Conservation (phyloP, 331 rosid genomes). For the Rosa hybrid region DNA sequence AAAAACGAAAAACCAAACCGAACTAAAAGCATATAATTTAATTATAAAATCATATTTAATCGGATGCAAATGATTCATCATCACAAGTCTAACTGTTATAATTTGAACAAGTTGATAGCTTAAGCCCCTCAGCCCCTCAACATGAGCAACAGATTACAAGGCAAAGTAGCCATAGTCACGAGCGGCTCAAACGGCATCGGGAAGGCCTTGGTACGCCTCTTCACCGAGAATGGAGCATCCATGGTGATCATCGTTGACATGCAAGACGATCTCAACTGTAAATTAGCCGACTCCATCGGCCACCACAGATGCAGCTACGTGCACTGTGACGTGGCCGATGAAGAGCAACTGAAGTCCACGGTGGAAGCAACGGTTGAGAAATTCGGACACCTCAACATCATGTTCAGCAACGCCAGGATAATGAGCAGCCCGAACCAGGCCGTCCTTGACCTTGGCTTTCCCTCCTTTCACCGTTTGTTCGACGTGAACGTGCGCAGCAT, state of each 20-base stretch:
- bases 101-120: neutral
- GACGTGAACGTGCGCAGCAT: conserved; percentile 39
- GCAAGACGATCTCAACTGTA: conserved; percentile 51
- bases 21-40: too few species aligned
- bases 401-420: conserved; percentile 64
- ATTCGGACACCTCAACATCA: conserved; percentile 45
- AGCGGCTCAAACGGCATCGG: conserved; percentile 52
- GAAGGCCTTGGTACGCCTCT: conserved; percentile 35
- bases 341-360: conserved; percentile 36
- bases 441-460: conserved; percentile 41
- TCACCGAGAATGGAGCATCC: conserved; percentile 42
- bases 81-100: too few species aligned
- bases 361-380: conserved; percentile 40
- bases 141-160: conserved; percentile 20
- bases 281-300: conserved; percentile 52
- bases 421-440: conserved; percentile 16
- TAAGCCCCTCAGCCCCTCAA: neutral
- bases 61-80: too few species aligned
- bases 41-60: too few species aligned
- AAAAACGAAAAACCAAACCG: too few species aligned
- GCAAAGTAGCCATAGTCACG: conserved; percentile 43
- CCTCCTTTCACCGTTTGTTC: conserved; percentile 29
- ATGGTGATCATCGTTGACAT: conserved; percentile 56
- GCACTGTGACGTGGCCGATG: conserved; percentile 52
- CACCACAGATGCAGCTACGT: conserved; percentile 34